These are phyloP conservation scores for Ganoderma multipileum DNA, from an alignment of 1,284 basidiomycete genomes.

Conservation along the genomic window DNA sequence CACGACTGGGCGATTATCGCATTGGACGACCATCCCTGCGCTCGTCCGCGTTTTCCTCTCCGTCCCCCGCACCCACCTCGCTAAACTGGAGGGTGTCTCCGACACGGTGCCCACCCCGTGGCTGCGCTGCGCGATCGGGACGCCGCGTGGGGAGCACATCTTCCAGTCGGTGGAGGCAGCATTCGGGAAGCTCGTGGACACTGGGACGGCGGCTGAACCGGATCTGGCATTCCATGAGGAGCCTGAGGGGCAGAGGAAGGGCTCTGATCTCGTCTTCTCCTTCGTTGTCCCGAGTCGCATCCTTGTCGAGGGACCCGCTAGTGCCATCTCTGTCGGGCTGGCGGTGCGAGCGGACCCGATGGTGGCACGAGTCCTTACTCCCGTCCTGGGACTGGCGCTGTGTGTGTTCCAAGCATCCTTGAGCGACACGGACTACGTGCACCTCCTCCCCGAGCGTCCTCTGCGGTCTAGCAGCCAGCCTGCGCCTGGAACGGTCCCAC, in stretches of 20 bases:
- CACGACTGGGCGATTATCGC: constrained; percentile 30
- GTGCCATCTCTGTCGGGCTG: background rate
- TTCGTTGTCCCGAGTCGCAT: constrained; percentile 41
- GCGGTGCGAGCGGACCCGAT: constrained; percentile 25
- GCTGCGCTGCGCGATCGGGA: background rate
- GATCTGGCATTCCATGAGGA: constrained; percentile 42
- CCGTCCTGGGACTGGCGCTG: constrained; percentile 35
- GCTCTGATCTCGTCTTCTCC: constrained; percentile 42
- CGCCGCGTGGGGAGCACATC: constrained; percentile 22
- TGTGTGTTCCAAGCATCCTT: background rate
- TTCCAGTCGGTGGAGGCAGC: constrained; percentile 40
- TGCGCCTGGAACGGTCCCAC: background rate
- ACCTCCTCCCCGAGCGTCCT: background rate
- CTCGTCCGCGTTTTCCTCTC: constrained; percentile 39
- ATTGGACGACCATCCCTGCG: constrained; percentile 41
- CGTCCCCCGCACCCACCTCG: constrained; percentile 42
- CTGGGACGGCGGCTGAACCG: constrained; percentile 17
- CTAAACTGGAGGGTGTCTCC: constrained; percentile 27
- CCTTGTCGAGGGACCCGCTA: constrained; percentile 25
- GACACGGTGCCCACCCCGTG: constrained; percentile 32
- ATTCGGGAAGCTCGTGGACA: constrained; percentile 34
- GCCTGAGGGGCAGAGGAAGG: constrained; percentile 36
- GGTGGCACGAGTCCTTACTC: constrained; percentile 17
- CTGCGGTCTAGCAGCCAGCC: background rate
- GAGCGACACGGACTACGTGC: background rate